Conservation (phyloP, 2,329 filamentous ascomycete genomes). For the Diaporthe aspalathi region DNA sequence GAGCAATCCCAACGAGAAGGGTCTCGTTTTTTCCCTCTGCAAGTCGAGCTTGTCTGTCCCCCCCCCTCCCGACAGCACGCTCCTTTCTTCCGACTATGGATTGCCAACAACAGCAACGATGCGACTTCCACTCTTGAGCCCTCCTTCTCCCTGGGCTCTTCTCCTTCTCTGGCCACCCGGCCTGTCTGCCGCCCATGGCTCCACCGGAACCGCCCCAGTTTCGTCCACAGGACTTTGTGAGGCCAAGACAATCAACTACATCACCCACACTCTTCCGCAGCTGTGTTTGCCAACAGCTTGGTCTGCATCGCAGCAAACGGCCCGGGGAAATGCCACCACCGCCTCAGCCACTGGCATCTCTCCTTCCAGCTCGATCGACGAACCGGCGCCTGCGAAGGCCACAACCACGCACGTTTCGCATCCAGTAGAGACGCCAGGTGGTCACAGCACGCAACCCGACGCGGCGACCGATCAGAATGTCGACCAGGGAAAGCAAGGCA, state of each 20-base stretch:
- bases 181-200: slow-evolving; percentile 26
- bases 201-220: neutral
- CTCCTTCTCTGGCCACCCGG: slow-evolving; percentile 1
- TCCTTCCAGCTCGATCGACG: slow-evolving; percentile 30
- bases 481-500: slow-evolving; percentile 21
- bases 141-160: slow-evolving; percentile 25
- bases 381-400: slow-evolving; percentile 14
- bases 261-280: slow-evolving; percentile 81
- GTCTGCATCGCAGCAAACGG: slow-evolving; percentile 43
- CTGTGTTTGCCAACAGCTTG: slow-evolving; percentile 78
- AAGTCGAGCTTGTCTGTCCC: neutral
- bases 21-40: neutral
- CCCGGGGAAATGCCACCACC: slow-evolving; percentile 37
- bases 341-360: slow-evolving; percentile 43
- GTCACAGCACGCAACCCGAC: slow-evolving; percentile 31
- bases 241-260: slow-evolving; percentile 80
- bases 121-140: slow-evolving; percentile 29
- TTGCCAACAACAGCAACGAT: slow-evolving; percentile 36
- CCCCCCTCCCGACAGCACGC: slow-evolving; percentile 1
- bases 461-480: neutral
- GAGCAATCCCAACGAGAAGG: neutral
- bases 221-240: slow-evolving; percentile 57
- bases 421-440: slow-evolving; percentile 37
- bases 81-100: slow-evolving; percentile 32
- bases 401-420: neutral